Evolutionary conservation across 2,329 filamentous ascomycete species (phyloP), one percentile per base, ranked within the genome.

Genomic region (Teratosphaeriaceae sp.): DNA sequence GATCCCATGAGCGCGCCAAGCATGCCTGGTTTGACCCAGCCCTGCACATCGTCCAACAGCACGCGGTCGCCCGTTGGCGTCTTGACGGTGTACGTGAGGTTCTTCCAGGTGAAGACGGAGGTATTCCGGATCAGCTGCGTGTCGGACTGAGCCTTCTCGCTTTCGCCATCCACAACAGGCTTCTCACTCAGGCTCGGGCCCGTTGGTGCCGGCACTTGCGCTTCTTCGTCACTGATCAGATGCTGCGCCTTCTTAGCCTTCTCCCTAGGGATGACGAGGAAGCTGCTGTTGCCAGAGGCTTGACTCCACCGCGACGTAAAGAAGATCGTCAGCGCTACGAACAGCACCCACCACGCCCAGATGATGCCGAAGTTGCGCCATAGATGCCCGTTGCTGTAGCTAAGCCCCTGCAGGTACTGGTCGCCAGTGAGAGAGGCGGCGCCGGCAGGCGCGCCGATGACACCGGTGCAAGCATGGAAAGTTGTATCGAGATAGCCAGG

Each of bases 1-100:
- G 82, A 81, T 29, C 86, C 86, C 84, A 92, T 88, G 1, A 92
- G 69, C 2, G 85, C 85, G 2, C 84, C 89, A 8, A 90, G 72
- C 54, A 83, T 78, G 26, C 86, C 85, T 1, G 85, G 85, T 48
- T 82, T 80, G 39, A 88, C 84, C 53, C 82, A 90, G 2, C 82
- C 88, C 51, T 79, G 72, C 3, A 84, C 75, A 44, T 81, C 70
- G 46, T 79, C 71, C 9, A 84, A 62, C 3, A 84, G 60, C 3
- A 59, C 61, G 12, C 69, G 58, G 35, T 71, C 66, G 2, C 65
- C 65, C 27, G 63, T 62, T 18, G 69, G 59, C 21, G 68, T 70
- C 9, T 69, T 66, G 46, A 88, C 83, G 0, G 78, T 84, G 60
- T 95, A 95, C 58, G 82, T 86, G 47, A 96, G 79, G 50, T 85